Percentiles rank a stretch among this genome's conserved stretches.
Conservation (phyloP, 1,139 yeast genomes). For the Nakaseomyces sp. region DNA sequence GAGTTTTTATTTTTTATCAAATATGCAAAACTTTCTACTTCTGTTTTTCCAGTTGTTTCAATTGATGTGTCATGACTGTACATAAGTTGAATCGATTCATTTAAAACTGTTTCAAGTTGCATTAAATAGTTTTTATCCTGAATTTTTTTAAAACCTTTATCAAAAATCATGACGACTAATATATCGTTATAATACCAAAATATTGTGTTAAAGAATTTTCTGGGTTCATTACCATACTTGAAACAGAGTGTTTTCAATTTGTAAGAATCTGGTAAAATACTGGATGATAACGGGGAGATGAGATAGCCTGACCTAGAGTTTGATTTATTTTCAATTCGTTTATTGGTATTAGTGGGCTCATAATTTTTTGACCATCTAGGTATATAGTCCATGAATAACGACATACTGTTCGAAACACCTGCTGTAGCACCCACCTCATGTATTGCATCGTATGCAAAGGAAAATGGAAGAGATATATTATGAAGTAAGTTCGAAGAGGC, state of each 20-base stretch:
- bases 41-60: not conserved
- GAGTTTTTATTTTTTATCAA: slow-evolving; percentile 13
- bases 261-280: slow-evolving; percentile 21
- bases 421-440: slow-evolving; percentile 31
- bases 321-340: not conserved
- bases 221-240: slow-evolving; percentile 12
- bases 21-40: slow-evolving; percentile 16
- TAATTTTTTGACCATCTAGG: slow-evolving; percentile 13
- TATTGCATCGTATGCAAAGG: slow-evolving; percentile 30
- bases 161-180: slow-evolving; percentile 20
- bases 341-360: not conserved
- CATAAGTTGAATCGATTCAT: slow-evolving; percentile 13
- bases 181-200: slow-evolving; percentile 29
- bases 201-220: slow-evolving; percentile 17
- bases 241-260: slow-evolving; percentile 18
- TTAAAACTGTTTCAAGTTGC: slow-evolving; percentile 20
- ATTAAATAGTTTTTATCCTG: slow-evolving; percentile 25
- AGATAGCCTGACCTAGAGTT: slow-evolving; percentile 22
- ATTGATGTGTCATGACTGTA: not conserved
- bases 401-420: slow-evolving; percentile 27
- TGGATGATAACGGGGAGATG: slow-evolving; percentile 25
- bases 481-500: slow-evolving; percentile 19
- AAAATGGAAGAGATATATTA: slow-evolving; percentile 27
- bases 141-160: slow-evolving; percentile 21
- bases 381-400: slow-evolving; percentile 24